These are phyloP conservation scores for Sindora glabra DNA, from an alignment of 306 rosid species.

Conservation along the genomic window DNA sequence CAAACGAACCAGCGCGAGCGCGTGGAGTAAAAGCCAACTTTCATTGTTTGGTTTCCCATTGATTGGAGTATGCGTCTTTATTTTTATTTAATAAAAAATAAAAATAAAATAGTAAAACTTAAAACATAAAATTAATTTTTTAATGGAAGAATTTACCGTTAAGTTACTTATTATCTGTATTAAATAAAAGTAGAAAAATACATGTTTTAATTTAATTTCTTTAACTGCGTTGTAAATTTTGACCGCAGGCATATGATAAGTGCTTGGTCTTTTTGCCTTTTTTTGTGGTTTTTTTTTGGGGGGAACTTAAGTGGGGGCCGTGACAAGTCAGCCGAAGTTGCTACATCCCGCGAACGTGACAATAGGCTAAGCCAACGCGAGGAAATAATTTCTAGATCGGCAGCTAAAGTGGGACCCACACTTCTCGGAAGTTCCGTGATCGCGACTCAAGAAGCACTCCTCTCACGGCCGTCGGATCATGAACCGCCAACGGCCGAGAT, in stretches of 20 bases:
- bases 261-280: not conserved
- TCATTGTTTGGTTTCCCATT: too few relatives aligned
- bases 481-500: slow-evolving; percentile 18
- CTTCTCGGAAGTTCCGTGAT: slow-evolving; percentile 93
- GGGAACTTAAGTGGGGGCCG: slow-evolving; percentile 38
- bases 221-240: slow-evolving; percentile 26
- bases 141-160: too few relatives aligned
- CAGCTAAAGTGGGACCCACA: slow-evolving; percentile 65
- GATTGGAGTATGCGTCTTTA: too few relatives aligned
- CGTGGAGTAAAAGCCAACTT: slow-evolving; percentile 38
- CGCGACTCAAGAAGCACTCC: slow-evolving; percentile 28
- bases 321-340: slow-evolving; percentile 43
- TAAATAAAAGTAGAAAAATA: too few relatives aligned
- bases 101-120: too few relatives aligned
- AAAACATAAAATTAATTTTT: too few relatives aligned
- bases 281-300: not conserved
- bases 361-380: slow-evolving; percentile 71
- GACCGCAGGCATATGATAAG: slow-evolving; percentile 15
- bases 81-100: too few relatives aligned
- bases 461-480: slow-evolving; percentile 26
- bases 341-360: slow-evolving; percentile 80
- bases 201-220: not conserved
- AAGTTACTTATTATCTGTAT: too few relatives aligned
- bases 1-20: slow-evolving; percentile 24
- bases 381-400: slow-evolving; percentile 68